phyloP scores from a whole-genome alignment of 495 filamentous ascomycete species.

The Podospora pseudoanserina region DNA sequence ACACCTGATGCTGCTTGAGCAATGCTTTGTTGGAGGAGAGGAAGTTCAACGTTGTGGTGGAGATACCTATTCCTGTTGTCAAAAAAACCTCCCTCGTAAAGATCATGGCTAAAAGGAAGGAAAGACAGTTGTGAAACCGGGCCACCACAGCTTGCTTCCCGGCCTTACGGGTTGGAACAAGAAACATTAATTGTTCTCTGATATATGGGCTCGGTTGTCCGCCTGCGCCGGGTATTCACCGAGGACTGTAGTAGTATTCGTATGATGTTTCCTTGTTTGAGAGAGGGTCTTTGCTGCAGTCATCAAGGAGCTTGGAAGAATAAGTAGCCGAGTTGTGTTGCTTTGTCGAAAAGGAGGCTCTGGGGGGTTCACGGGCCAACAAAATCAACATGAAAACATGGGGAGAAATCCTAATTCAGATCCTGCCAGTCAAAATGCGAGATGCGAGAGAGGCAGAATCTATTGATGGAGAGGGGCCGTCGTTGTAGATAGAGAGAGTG shows the following conservation, averaged over 20 bases:
- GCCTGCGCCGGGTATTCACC: neutral
- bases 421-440: neutral
- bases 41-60: neutral
- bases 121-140: neutral
- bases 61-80: neutral
- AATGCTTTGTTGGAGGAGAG: too few species aligned
- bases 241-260: neutral
- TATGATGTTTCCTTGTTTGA: neutral
- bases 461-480: neutral
- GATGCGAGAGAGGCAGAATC: conserved; percentile 15
- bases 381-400: too few species aligned
- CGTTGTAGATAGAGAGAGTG: neutral
- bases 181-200: neutral
- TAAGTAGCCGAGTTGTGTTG: too few species aligned
- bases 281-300: neutral
- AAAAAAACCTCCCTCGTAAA: neutral
- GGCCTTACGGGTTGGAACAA: neutral
- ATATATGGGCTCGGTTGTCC: neutral
- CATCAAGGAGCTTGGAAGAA: too few species aligned
- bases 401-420: neutral
- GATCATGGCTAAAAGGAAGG: neutral
- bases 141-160: neutral
- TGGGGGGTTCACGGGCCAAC: too few species aligned
- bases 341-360: too few species aligned
- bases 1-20: too few species aligned